These are phyloP conservation scores for Arthrobotrys sinensis DNA, from an alignment of 2,329 filamentous ascomycete species.

Conservation along the genomic window DNA sequence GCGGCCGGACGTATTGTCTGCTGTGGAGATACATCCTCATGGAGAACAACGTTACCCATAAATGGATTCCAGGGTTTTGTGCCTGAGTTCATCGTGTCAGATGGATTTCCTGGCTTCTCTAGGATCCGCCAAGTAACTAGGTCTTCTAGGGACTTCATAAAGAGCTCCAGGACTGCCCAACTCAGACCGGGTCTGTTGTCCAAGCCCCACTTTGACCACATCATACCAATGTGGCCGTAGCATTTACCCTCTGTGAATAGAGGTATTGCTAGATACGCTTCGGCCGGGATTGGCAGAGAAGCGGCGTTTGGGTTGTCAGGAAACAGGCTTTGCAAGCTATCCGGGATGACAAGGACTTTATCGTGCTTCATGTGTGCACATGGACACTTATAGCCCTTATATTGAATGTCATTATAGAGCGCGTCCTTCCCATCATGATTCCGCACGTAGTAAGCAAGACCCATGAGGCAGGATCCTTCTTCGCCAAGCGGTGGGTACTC, in stretches of 20 bases:
- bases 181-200: slow-evolving; percentile 72
- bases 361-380: slow-evolving; percentile 80
- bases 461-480: slow-evolving; percentile 76
- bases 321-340: slow-evolving; percentile 74
- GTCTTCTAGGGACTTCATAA: slow-evolving; percentile 79
- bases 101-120: slow-evolving; percentile 69
- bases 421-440: slow-evolving; percentile 72
- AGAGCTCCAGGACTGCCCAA: slow-evolving; percentile 78
- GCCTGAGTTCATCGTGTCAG: slow-evolving; percentile 62
- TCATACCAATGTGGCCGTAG: slow-evolving; percentile 79
- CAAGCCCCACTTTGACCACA: slow-evolving; percentile 78
- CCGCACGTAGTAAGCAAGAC: slow-evolving; percentile 77
- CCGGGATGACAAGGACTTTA: slow-evolving; percentile 79
- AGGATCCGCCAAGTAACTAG: slow-evolving; percentile 75
- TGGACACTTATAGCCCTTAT: slow-evolving; percentile 76
- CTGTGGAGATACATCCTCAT: slow-evolving; percentile 73
- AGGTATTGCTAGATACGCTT: slow-evolving; percentile 78
- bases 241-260: slow-evolving; percentile 77
- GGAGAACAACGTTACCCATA: slow-evolving; percentile 70
- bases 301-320: slow-evolving; percentile 74
- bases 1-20: slow-evolving; percentile 81
- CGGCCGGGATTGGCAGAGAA: slow-evolving; percentile 74
- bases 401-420: slow-evolving; percentile 75
- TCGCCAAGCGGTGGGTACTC: slow-evolving; percentile 76
- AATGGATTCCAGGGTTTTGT: slow-evolving; percentile 63